phyloP scores from a whole-genome alignment of 1,139 yeast genomes.

The Diutina catenulata region DNA sequence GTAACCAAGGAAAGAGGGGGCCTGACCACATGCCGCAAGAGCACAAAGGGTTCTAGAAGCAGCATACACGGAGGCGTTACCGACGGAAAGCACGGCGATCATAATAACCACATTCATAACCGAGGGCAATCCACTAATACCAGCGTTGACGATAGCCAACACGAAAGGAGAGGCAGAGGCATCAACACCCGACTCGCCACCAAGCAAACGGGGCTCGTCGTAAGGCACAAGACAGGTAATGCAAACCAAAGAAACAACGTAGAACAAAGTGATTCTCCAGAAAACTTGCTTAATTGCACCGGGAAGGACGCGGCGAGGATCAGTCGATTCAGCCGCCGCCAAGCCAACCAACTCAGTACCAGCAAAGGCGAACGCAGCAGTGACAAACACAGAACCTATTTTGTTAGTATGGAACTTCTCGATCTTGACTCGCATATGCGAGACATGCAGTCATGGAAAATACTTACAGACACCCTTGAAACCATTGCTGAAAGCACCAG shows the following conservation, averaged over 20 bases:
- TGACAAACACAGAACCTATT: conserved; percentile 32
- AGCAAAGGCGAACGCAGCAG: conserved; percentile 35
- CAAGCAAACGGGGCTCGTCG: conserved; percentile 21
- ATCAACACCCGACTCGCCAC: conserved; percentile 28
- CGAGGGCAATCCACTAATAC: conserved; percentile 50
- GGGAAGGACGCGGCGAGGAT: conserved; percentile 22
- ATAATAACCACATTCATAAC: conserved; percentile 65
- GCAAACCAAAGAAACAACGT: conserved; percentile 30
- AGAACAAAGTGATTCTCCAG: conserved; percentile 31
- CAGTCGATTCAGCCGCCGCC: conserved; percentile 39
- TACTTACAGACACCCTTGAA: conserved; percentile 36
- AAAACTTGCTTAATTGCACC: conserved; percentile 29
- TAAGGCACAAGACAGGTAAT: conserved; percentile 37
- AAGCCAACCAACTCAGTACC: conserved; percentile 37
- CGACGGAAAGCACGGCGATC: conserved; percentile 47
- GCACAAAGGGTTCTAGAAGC: conserved; percentile 25
- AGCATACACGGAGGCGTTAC: conserved; percentile 31
- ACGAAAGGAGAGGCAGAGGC: conserved; percentile 53
- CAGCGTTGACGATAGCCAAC: conserved; percentile 49
- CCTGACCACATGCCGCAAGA: conserved; percentile 23
- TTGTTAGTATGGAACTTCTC: too few species aligned
- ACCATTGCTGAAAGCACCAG: conserved; percentile 25
- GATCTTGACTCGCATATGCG: neutral
- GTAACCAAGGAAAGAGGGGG: conserved; percentile 19
- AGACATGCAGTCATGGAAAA: conserved; percentile 42